These are phyloP conservation scores for Fusarium sp. DNA, from an alignment of 2,329 filamentous ascomycete genomes.

Conservation along the genomic window DNA sequence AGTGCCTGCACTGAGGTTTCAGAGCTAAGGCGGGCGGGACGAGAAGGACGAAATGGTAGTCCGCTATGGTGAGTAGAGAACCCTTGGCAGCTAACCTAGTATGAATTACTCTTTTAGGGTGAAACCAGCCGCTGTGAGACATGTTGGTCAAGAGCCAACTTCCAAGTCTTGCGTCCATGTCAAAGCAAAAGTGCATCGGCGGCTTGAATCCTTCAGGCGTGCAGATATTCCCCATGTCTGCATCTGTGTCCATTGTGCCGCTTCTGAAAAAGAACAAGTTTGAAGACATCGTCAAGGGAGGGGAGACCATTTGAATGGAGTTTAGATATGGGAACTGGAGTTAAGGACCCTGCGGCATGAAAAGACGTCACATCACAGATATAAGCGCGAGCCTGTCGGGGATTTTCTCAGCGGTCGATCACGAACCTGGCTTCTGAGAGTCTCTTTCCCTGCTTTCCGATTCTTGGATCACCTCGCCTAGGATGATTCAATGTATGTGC, in stretches of 20 bases:
- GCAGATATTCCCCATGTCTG: not conserved
- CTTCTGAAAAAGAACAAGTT: not conserved
- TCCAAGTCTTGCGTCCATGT: not conserved
- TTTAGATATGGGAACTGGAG: conserved; percentile 21
- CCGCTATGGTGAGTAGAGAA: not conserved
- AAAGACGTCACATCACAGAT: conserved; percentile 28
- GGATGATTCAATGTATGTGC: not conserved
- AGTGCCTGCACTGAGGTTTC: not conserved
- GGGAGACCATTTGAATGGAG: conserved; percentile 7
- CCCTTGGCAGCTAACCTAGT: not conserved
- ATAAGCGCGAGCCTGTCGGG: conserved; percentile 9
- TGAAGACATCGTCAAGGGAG: not conserved
- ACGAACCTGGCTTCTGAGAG: not conserved
- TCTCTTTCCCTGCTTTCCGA: conserved; percentile 18
- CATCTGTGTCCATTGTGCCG: not conserved
- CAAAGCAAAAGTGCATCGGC: conserved; percentile 16
- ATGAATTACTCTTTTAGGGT: not conserved
- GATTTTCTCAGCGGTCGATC: not conserved
- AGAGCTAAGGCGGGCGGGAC: not conserved
- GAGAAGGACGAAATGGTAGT: not conserved
- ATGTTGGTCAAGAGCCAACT: not conserved
- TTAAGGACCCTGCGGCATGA: conserved; percentile 14
- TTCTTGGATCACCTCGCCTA: not conserved
- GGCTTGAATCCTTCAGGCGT: conserved; percentile 8
- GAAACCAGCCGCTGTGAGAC: conserved; percentile 11